Evolutionary conservation across 345 rosid species (phyloP).

Genomic region (Salix viminalis): DNA sequence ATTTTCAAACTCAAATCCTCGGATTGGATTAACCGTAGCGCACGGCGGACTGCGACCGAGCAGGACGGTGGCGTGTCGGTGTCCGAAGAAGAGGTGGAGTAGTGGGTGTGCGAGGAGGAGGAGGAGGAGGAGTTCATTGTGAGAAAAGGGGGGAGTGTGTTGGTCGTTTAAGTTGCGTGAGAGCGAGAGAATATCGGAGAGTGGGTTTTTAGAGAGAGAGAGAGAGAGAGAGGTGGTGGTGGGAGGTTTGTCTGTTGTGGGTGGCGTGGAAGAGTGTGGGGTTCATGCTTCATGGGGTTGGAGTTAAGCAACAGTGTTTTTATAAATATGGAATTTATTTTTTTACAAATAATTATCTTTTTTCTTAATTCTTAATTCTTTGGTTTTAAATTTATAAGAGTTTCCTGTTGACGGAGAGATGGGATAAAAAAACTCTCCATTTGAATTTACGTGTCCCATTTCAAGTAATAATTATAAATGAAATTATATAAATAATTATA

Average conservation of each 20-base stretch:
- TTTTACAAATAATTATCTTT: too few species aligned
- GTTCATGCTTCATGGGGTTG: constrained; percentile 13
- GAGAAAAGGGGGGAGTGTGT: neutral
- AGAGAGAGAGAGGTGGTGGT: constrained; percentile 2
- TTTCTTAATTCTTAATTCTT: too few species aligned
- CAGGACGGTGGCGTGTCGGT: constrained; percentile 52
- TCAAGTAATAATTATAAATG: too few species aligned
- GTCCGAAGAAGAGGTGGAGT: constrained; percentile 41
- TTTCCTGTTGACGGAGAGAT: too few species aligned
- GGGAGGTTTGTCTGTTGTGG: constrained; percentile 28
- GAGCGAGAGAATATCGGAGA: neutral
- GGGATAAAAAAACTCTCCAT: too few species aligned
- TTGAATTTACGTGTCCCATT: too few species aligned
- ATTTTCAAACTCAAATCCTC: constrained; percentile 52
- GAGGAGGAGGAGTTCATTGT: neutral
- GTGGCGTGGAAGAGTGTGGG: neutral
- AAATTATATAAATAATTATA: too few species aligned
- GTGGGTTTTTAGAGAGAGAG: neutral
- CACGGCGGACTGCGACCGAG: constrained; percentile 44
- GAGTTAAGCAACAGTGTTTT: constrained; percentile 53
- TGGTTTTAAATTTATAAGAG: too few species aligned
- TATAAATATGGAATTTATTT: neutral
- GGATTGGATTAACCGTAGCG: constrained; percentile 49
- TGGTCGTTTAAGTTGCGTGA: neutral
- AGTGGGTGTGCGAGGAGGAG: constrained; percentile 13